Base-by-base conservation (phyloP, 2,329 filamentous ascomycete species). In the Didymella lethalis region DNA sequence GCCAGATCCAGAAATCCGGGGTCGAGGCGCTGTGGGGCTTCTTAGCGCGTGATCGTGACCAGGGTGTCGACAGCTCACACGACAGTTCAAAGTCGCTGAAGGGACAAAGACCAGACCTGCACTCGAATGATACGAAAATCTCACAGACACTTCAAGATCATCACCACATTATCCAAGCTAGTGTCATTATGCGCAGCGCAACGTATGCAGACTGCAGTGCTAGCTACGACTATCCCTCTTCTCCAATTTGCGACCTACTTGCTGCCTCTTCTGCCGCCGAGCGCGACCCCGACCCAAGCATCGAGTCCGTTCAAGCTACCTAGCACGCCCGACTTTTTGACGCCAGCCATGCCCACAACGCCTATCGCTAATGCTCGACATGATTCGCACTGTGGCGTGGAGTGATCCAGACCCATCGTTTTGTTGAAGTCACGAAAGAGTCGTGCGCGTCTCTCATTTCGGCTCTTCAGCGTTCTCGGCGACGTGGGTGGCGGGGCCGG, bases 341-440 rank as follows among this genome's bases (percentile, higher is more conserved):
- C 64, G 66, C 68, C 65, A 54, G 48, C 60, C 48, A 61, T 64
- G 64, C 54, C 59, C 62, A 59, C 59, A 77, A 77, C 73, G 73
- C 75, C 75, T 52, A 61, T 75, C 74, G 73, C 74, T 77, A 61
- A 77, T 77, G 73, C 73, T 67, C 68, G 57, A 61, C 62, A 64
- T 60, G 57, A 65, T 40, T 61, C 63, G 63, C 70, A 63, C 70
- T 61, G 71, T 69, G 69, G 73, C 67, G 72, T 71, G 74, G 67
- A 72, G 49, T n/a, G 55, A 56, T 18, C 16, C n/a, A 10, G 23
- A 14, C 45, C 5, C 29, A 49, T 59, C 38, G 50, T 32, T 48
- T 58, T 54, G 49, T 40, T 55, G 49, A 29, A 45, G 47, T 53
- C 59, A 52, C 63, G 47, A 66, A 65, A 58, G 51, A 40, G 50